Conservation (phyloP, 176 grass and related monocot genomes). For the Avena atlantica region DNA sequence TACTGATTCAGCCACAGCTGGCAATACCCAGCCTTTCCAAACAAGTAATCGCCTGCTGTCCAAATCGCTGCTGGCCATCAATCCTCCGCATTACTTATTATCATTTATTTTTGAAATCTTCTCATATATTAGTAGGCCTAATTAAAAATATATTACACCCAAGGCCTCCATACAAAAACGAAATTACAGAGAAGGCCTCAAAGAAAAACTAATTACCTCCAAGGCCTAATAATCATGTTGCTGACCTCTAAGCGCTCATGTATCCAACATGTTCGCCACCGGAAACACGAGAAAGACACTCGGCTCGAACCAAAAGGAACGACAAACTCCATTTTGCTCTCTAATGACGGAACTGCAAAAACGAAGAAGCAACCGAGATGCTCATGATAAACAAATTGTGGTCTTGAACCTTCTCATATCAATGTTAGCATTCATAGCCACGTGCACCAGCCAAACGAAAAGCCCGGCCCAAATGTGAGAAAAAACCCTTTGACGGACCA, state of each 20-base stretch:
- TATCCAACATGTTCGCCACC: background rate
- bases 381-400: background rate
- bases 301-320: background rate
- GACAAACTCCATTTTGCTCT: background rate
- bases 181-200: background rate
- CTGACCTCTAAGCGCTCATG: background rate
- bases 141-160: background rate
- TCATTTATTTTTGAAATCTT: background rate
- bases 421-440: background rate
- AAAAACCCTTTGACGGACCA: background rate
- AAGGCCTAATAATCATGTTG: background rate
- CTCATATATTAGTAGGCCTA: no score
- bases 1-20: slow-evolving; percentile 9
- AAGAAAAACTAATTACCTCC: background rate
- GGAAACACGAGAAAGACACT: background rate
- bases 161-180: background rate
- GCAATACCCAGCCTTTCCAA: background rate
- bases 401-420: background rate
- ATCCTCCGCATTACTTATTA: background rate
- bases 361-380: background rate
- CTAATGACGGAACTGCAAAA: background rate
- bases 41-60: background rate
- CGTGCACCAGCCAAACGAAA: background rate
- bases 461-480: background rate
- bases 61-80: background rate